Conservation (phyloP, 73 alveolate species). For the Symbiodinium pilosum region DNA sequence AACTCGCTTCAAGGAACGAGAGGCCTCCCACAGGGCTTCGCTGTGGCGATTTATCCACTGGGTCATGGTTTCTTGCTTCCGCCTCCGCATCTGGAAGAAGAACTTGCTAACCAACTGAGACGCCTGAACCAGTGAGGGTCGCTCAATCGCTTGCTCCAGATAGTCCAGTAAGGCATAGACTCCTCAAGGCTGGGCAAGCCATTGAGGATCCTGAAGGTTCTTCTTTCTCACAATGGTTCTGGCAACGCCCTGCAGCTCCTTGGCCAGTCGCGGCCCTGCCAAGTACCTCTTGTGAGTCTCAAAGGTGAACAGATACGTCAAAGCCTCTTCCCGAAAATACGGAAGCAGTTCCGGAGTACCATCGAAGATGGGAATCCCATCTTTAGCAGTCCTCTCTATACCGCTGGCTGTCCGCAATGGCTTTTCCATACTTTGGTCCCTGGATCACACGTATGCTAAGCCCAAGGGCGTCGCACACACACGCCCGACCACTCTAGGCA, state of each 20-base stretch:
- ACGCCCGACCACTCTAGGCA: no score
- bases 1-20: conserved; percentile 6
- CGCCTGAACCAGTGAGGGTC: not conserved
- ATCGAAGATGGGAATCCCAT: conserved; percentile 11
- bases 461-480: no score
- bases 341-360: conserved; percentile 21
- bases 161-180: not conserved
- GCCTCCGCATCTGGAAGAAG: not conserved
- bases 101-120: conserved; percentile 5
- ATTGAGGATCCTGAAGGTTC: conserved; percentile 9
- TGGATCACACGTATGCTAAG: no score
- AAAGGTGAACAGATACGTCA: not conserved
- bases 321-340: not conserved
- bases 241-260: no score
- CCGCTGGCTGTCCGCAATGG: no score
- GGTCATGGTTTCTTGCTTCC: not conserved
- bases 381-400: no score
- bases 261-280: no score
- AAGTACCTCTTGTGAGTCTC: no score
- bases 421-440: no score
- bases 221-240: not conserved
- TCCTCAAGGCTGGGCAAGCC: conserved; percentile 27
- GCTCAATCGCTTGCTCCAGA: conserved; percentile 6
- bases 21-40: conserved; percentile 35
- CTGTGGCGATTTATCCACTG: conserved; percentile 2